These are phyloP conservation scores for Botrytis porri DNA, from an alignment of 2,329 filamentous ascomycete species.

Conservation along the genomic window DNA sequence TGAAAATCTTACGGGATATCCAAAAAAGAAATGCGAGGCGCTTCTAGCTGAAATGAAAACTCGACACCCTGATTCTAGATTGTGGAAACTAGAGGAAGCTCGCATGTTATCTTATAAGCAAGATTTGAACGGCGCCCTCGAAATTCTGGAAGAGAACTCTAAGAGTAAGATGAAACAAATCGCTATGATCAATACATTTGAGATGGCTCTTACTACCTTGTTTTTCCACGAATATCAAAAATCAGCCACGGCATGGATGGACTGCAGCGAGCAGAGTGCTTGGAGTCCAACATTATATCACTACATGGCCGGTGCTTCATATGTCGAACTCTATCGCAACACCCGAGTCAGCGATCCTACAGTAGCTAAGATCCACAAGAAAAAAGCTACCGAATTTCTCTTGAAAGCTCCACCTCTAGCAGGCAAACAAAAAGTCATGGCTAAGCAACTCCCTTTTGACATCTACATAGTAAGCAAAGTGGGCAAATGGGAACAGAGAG, in stretches of 20 bases:
- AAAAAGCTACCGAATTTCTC: slow-evolving; percentile 66
- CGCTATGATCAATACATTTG: slow-evolving; percentile 79
- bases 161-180: slow-evolving; percentile 83
- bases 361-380: slow-evolving; percentile 55
- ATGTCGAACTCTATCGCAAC: slow-evolving; percentile 78
- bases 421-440: slow-evolving; percentile 88
- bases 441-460: slow-evolving; percentile 85
- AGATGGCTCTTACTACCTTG: slow-evolving; percentile 75
- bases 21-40: slow-evolving; percentile 60
- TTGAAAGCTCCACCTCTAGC: slow-evolving; percentile 68
- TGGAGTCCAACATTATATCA: slow-evolving; percentile 91
- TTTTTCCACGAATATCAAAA: slow-evolving; percentile 73
- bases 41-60: slow-evolving; percentile 71
- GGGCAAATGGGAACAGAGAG: slow-evolving; percentile 79
- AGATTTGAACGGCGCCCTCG: slow-evolving; percentile 64
- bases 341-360: slow-evolving; percentile 44
- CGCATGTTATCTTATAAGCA: slow-evolving; percentile 68
- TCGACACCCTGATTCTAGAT: slow-evolving; percentile 74
- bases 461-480: slow-evolving; percentile 80
- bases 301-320: slow-evolving; percentile 76
- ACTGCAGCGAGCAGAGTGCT: slow-evolving; percentile 76
- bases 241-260: slow-evolving; percentile 71
- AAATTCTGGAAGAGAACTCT: slow-evolving; percentile 57
- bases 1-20: slow-evolving; percentile 66
- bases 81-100: slow-evolving; percentile 89